phyloP scores from a whole-genome alignment of 208 protist species.

The Wallacemonas sp. region DNA sequence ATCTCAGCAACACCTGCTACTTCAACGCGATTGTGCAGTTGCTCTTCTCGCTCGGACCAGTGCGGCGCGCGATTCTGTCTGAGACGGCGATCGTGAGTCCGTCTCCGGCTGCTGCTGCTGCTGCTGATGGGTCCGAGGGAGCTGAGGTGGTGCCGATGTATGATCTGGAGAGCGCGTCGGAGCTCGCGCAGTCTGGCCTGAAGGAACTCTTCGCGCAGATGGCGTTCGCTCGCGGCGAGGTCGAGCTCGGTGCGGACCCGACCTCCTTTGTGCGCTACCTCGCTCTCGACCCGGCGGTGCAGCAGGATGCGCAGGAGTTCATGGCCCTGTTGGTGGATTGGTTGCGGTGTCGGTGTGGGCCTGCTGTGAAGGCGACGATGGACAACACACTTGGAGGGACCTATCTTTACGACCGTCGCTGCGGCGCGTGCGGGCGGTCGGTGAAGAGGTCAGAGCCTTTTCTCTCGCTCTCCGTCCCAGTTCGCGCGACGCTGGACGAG shows the following conservation, averaged over 20 bases:
- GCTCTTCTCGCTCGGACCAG: slow-evolving; percentile 58
- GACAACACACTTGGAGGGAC: slow-evolving; percentile 56
- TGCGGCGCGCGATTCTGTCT: slow-evolving; percentile 59
- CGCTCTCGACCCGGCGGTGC: slow-evolving; percentile 54
- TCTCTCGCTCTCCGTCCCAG: slow-evolving; percentile 68
- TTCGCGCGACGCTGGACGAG: slow-evolving; percentile 61
- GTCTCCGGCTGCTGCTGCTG: slow-evolving; percentile 8
- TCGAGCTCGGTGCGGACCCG: slow-evolving; percentile 44
- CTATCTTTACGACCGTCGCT: slow-evolving; percentile 74
- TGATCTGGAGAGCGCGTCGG: slow-evolving; percentile 4
- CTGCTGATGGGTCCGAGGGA: neutral
- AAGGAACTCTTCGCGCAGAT: slow-evolving; percentile 75
- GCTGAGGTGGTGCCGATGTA: neutral
- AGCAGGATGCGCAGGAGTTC: slow-evolving; percentile 88
- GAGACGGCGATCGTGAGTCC: slow-evolving; percentile 1
- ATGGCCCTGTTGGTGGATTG: slow-evolving; percentile 75
- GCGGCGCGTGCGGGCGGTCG: slow-evolving; percentile 48
- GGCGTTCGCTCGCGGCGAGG: slow-evolving; percentile 54
- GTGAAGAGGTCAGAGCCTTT: slow-evolving; percentile 70
- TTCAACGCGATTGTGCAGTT: slow-evolving; percentile 84
- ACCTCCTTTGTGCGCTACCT: slow-evolving; percentile 62
- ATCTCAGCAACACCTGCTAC: slow-evolving; percentile 92
- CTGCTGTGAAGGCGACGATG: slow-evolving; percentile 37
- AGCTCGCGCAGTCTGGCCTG: slow-evolving; percentile 44
- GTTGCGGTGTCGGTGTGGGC: slow-evolving; percentile 54